phyloP scores from a whole-genome alignment of 2,329 filamentous ascomycete genomes.

The Venturia nashicola region DNA sequence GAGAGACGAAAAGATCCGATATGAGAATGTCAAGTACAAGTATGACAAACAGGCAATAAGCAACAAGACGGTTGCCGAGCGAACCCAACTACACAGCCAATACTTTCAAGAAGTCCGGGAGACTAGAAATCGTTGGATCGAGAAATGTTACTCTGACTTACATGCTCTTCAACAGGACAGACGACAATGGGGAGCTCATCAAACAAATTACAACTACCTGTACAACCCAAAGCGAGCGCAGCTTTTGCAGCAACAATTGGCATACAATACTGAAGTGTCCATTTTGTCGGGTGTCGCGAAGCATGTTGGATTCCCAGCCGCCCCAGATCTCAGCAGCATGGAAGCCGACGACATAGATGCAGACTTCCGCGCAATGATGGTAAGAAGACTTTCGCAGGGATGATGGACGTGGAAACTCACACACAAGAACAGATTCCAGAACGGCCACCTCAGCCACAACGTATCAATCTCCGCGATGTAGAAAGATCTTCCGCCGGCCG shows the following conservation, averaged over 20 bases:
- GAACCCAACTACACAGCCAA: slow-evolving; percentile 77
- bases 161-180: slow-evolving; percentile 88
- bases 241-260: slow-evolving; percentile 71
- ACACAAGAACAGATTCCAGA: slow-evolving; percentile 3
- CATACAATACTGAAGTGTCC: slow-evolving; percentile 92
- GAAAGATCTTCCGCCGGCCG: slow-evolving; percentile 37
- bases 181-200: slow-evolving; percentile 62
- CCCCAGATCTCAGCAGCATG: slow-evolving; percentile 68
- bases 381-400: slow-evolving; percentile 24
- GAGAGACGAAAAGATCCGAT: slow-evolving; percentile 64
- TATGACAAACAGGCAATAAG: slow-evolving; percentile 64
- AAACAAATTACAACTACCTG: slow-evolving; percentile 69
- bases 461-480: slow-evolving; percentile 3
- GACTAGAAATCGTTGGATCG: slow-evolving; percentile 65
- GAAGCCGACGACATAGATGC: slow-evolving; percentile 65
- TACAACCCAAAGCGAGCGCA: slow-evolving; percentile 67
- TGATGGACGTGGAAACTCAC: background rate
- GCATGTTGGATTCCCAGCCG: slow-evolving; percentile 90
- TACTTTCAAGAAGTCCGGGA: slow-evolving; percentile 82
- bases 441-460: slow-evolving; percentile 4
- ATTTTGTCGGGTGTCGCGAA: slow-evolving; percentile 84
- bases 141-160: slow-evolving; percentile 75
- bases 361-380: slow-evolving; percentile 80
- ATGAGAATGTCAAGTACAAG: slow-evolving; percentile 61
- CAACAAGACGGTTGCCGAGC: slow-evolving; percentile 64